phyloP scores from a whole-genome alignment of 345 rosid genomes.

The Syzygium aromaticum region DNA sequence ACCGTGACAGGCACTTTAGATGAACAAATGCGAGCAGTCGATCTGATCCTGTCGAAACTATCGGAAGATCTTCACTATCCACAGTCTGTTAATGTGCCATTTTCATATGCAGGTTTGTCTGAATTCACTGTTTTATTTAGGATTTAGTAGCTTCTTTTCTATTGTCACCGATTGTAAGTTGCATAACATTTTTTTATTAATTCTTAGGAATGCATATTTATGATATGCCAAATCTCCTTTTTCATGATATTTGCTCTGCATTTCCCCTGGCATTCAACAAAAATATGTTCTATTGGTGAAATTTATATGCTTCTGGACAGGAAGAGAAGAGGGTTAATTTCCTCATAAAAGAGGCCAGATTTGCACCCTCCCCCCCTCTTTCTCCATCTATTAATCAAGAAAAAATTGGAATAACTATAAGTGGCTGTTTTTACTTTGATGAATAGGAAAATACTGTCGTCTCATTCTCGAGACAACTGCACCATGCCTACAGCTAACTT shows the following conservation, averaged over 20 bases:
- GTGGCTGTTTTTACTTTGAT: neutral
- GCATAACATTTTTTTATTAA: neutral
- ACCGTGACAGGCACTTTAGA: conserved; percentile 77
- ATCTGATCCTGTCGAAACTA: conserved; percentile 79
- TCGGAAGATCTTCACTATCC: conserved; percentile 80
- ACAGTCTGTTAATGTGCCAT: conserved; percentile 74
- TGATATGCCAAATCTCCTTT: neutral
- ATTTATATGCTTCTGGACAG: neutral
- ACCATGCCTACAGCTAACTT: neutral
- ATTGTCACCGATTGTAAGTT: neutral
- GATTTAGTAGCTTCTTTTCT: neutral
- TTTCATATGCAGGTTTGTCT: conserved; percentile 77
- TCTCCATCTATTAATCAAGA: neutral
- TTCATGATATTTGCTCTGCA: neutral
- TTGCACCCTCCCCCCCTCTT: no score
- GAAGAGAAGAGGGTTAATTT: neutral
- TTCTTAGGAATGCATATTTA: neutral
- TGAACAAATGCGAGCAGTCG: conserved; percentile 88
- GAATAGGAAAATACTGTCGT: neutral
- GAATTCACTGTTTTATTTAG: neutral
- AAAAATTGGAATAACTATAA: neutral
- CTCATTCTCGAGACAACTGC: neutral
- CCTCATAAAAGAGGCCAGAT: neutral
- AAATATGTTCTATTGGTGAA: neutral
- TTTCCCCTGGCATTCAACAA: neutral